phyloP scores from a whole-genome alignment of 306 rosid genomes.

The Fragaria ananassa region DNA sequence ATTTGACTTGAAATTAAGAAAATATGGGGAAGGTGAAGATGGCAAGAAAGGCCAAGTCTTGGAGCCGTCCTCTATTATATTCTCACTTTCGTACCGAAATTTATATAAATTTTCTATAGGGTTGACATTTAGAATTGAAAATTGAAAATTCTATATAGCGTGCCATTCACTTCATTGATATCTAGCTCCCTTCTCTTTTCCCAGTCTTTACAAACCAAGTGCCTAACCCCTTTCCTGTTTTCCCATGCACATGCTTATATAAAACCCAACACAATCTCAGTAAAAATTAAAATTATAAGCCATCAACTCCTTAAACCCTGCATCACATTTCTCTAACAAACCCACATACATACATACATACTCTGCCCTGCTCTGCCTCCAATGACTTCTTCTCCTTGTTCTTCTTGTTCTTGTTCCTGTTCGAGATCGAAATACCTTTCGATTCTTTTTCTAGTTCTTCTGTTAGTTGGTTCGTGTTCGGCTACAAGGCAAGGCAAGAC shows the following conservation, averaged over 20 bases:
- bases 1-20: slow-evolving; percentile 30
- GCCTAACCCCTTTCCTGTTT: slow-evolving; percentile 33
- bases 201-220: slow-evolving; percentile 26
- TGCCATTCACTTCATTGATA: slow-evolving; percentile 29
- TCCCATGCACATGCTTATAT: slow-evolving; percentile 45
- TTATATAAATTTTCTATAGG: slow-evolving; percentile 16
- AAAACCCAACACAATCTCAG: slow-evolving; percentile 24
- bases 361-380: slow-evolving; percentile 13
- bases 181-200: slow-evolving; percentile 20
- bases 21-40: slow-evolving; percentile 3
- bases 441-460: slow-evolving; percentile 35
- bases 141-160: slow-evolving; percentile 35
- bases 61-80: slow-evolving; percentile 50
- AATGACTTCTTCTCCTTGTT: slow-evolving; percentile 42
- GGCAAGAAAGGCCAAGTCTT: slow-evolving; percentile 28
- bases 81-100: neutral
- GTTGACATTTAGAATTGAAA: slow-evolving; percentile 55
- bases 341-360: neutral
- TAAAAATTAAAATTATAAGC: neutral
- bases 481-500: slow-evolving; percentile 59
- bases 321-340: slow-evolving; percentile 7
- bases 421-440: slow-evolving; percentile 28
- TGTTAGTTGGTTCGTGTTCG: slow-evolving; percentile 44
- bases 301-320: slow-evolving; percentile 27
- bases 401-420: slow-evolving; percentile 23